A percentile compares a stretch with the other conserved stretches of the same genome.
Evolutionary conservation across 495 filamentous ascomycete genomes (phyloP).

Genomic region (Podospora australis): DNA sequence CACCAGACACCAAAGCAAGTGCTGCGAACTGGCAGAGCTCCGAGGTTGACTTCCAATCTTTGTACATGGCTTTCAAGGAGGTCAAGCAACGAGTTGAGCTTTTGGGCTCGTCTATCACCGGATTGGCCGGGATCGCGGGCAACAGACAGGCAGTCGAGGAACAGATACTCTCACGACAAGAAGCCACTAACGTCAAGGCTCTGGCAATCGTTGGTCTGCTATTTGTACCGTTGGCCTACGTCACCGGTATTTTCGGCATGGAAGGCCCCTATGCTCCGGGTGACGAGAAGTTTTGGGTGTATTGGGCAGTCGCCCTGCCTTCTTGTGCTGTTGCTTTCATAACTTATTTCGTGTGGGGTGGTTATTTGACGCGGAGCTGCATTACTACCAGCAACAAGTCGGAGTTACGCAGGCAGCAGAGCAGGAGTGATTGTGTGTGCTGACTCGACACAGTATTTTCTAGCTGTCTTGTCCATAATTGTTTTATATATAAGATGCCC

Average conservation of each 20-base stretch:
- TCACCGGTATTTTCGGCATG: background rate
- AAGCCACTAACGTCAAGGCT: background rate
- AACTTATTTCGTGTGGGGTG: background rate
- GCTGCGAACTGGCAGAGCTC: background rate
- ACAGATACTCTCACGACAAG: background rate
- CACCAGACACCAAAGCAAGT: background rate
- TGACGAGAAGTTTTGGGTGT: background rate
- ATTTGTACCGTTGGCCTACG: background rate
- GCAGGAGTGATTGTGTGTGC: no score
- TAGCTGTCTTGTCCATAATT: no score
- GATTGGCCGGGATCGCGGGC: background rate
- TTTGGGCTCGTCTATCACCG: background rate
- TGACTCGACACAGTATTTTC: no score
- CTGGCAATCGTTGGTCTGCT: background rate
- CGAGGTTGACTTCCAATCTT: background rate
- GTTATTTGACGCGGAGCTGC: background rate
- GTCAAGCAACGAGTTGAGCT: background rate
- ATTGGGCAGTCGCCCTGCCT: background rate
- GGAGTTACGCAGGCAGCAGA: no score
- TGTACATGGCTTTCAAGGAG: background rate
- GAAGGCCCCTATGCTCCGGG: background rate
- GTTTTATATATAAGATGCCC: no score
- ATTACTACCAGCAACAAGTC: no score
- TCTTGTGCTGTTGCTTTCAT: background rate
- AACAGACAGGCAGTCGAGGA: background rate